phyloP scores from a whole-genome alignment of 768 basidiomycete species.

The Suillus plorans region DNA sequence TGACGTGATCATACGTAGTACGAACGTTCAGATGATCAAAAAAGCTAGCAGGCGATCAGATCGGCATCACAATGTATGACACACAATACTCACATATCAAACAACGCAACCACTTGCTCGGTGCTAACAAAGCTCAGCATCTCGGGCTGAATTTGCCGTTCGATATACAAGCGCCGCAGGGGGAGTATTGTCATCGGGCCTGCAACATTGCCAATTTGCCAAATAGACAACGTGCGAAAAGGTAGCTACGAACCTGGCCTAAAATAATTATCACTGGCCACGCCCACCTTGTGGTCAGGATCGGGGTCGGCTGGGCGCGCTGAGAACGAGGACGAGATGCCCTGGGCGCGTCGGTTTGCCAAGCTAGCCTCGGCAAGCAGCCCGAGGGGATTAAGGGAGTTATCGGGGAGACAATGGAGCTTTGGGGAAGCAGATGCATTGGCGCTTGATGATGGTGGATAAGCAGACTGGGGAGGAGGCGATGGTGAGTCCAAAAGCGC shows the following conservation, averaged over 20 bases:
- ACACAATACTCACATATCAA: constrained; percentile 72
- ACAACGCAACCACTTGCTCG: constrained; percentile 89
- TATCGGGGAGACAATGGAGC: constrained; percentile 89
- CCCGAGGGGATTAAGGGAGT: constrained; percentile 88
- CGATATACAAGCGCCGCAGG: constrained; percentile 78
- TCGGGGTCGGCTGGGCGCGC: constrained; percentile 38
- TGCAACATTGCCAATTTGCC: constrained; percentile 26
- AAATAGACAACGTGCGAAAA: background rate
- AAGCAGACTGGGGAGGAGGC: constrained; percentile 43
- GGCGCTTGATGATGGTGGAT: constrained; percentile 22
- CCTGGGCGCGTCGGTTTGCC: constrained; percentile 66
- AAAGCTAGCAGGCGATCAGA: constrained; percentile 44
- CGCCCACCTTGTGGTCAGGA: constrained; percentile 59
- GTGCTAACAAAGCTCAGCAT: constrained; percentile 87
- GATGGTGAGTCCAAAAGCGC: constrained; percentile 56
- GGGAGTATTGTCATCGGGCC: constrained; percentile 90
- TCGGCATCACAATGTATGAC: constrained; percentile 4
- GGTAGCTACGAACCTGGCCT: constrained; percentile 65
- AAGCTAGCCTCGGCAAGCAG: constrained; percentile 88
- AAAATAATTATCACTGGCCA: constrained; percentile 88
- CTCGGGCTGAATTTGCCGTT: constrained; percentile 89
- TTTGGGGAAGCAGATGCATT: constrained; percentile 65
- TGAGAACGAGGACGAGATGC: constrained; percentile 39
- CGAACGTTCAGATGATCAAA: constrained; percentile 76
- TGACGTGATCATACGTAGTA: constrained; percentile 14